Base-by-base conservation (phyloP, 2,329 filamentous ascomycete genomes). In the Hypoxylon sp. region DNA sequence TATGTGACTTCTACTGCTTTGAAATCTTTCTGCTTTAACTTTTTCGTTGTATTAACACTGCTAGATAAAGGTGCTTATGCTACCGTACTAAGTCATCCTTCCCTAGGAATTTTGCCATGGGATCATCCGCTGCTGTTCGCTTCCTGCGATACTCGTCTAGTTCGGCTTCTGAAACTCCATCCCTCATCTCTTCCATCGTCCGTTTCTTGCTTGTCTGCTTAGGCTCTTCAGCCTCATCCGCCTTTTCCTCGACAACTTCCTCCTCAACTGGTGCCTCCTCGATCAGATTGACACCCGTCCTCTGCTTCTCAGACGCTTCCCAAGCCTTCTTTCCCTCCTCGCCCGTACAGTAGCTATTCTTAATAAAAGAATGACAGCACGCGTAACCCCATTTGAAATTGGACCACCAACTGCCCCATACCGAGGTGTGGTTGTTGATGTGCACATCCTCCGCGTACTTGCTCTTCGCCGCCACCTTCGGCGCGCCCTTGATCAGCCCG, bases 331-430 rank as follows among this genome's bases (percentile, higher is more conserved):
- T 97, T 37, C 96, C 96, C 65, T 92, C 93, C 67, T 96, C 93
- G 27, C 96, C 96, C 0, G 95, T 98, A 80, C 96, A 99, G 77
- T 98, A 99, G 76, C 94, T 97, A 80, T 99, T 98, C 82, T 97
- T 98, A 69, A 97, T 88, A 21, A 90, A 91, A 0, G 94, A 97
- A 79, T 97, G 94, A 83, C 96, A 99, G 80, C 96, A 99, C 21
- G 92, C 88, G 80, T 97, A 99, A 1, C 96, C 96, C 96, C 96
- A 99, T 80, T 91, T 88, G 82, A 98, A 98, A 76, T 93, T 90
- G 58, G 90, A 88, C 96, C 96, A 99, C 96, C 96, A 99, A 76
- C 94, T 97, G 53, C 96, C 96, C 93, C 94, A 99, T 2, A 97
- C 91, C 0, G 92, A 91, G 2, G 89, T 93, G 81, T 99, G 96